A percentile compares a stretch with the other conserved stretches of the same genome.
Conservation (phyloP, 805 yeast genomes). For the Scheffersomyces ergatensis region DNA sequence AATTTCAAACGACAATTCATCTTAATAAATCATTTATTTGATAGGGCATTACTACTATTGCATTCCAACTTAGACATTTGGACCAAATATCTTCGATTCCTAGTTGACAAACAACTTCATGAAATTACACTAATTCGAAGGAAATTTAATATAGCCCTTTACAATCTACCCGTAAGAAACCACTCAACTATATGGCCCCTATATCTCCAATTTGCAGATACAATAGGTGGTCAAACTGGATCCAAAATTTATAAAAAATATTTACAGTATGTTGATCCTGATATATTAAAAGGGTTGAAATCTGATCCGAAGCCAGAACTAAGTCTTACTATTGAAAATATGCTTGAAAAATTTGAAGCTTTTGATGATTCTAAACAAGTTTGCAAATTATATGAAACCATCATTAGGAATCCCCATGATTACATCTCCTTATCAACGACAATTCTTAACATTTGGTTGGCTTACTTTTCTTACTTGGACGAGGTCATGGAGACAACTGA, state of each 20-base stretch:
- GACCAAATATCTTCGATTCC: conserved; percentile 47
- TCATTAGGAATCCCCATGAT: conserved; percentile 27
- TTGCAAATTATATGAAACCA: conserved; percentile 24
- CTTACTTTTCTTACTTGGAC: conserved; percentile 39
- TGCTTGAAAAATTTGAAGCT: conserved; percentile 29
- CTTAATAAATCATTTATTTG: conserved; percentile 44
- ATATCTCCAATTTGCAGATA: conserved; percentile 55
- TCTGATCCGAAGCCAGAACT: neutral
- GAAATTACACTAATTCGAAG: conserved; percentile 38
- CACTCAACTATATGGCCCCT: conserved; percentile 44
- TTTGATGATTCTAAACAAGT: conserved; percentile 25
- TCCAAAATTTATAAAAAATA: conserved; percentile 29
- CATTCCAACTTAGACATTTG: conserved; percentile 50
- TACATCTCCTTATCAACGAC: conserved; percentile 34
- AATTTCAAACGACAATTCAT: conserved; percentile 26
- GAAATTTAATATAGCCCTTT: conserved; percentile 50
- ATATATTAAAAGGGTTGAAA: conserved; percentile 5
- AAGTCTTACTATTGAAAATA: conserved; percentile 19
- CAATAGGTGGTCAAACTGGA: conserved; percentile 39
- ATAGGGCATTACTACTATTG: conserved; percentile 37
- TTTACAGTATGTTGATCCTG: conserved; percentile 22
- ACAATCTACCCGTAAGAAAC: conserved; percentile 46
- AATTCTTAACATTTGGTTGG: conserved; percentile 46
- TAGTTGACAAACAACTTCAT: conserved; percentile 24
- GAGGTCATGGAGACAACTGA: conserved; percentile 4